phyloP scores from a whole-genome alignment of 1,284 basidiomycete genomes.

The Apiotrichum sp. region DNA sequence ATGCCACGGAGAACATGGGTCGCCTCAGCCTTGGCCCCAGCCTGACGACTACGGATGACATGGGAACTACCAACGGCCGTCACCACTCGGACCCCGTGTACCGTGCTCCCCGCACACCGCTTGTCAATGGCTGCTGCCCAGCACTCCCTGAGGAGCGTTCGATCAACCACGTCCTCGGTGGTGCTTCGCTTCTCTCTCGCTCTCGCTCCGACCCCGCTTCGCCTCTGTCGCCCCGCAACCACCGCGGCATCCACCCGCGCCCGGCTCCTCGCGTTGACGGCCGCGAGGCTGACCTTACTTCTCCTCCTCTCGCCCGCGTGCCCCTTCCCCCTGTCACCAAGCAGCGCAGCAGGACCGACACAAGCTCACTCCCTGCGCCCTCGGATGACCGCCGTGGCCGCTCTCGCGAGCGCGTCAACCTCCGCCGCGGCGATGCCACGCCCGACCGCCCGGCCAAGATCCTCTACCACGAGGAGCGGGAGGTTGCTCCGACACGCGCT shows the following conservation, averaged over 20 bases:
- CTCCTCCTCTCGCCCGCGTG: neutral
- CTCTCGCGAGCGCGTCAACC: slow-evolving; percentile 26
- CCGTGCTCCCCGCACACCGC: slow-evolving; percentile 15
- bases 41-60: slow-evolving; percentile 10
- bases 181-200: slow-evolving; percentile 31
- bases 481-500: slow-evolving; percentile 29
- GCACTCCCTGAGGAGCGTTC: slow-evolving; percentile 12
- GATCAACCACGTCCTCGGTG: slow-evolving; percentile 9
- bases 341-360: neutral
- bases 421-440: slow-evolving; percentile 17
- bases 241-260: slow-evolving; percentile 13
- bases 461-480: slow-evolving; percentile 35
- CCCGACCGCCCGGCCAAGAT: slow-evolving; percentile 13
- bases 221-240: slow-evolving; percentile 15
- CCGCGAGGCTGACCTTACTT: neutral
- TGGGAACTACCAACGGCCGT: slow-evolving; percentile 13
- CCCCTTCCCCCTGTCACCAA: slow-evolving; percentile 11
- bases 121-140: slow-evolving; percentile 5
- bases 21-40: slow-evolving; percentile 31
- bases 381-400: slow-evolving; percentile 24
- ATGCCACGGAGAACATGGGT: slow-evolving; percentile 21
- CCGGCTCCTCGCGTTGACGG: slow-evolving; percentile 2
- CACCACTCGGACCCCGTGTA: slow-evolving; percentile 24
- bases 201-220: slow-evolving; percentile 40
- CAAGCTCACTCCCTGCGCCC: neutral